phyloP scores from a whole-genome alignment of 1,284 basidiomycete species.

The Austroboletus novae-zelandiae region DNA sequence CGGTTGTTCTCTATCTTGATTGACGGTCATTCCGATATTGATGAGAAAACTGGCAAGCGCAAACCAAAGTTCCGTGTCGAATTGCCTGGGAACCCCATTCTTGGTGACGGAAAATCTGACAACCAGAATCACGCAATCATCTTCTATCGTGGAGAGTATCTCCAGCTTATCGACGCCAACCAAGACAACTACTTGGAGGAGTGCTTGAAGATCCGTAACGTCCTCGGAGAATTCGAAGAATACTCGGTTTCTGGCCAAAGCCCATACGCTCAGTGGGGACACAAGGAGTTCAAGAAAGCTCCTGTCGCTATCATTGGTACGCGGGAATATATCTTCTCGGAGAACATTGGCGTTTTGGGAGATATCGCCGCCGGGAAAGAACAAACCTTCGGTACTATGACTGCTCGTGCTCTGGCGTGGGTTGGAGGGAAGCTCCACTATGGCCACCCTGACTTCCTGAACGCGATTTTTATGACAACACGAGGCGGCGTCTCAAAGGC shows the following conservation, averaged over 20 bases:
- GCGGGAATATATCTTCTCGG: slow-evolving; percentile 99
- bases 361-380: slow-evolving; percentile 99
- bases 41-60: slow-evolving; percentile 85
- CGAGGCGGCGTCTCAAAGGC: slow-evolving; percentile 99
- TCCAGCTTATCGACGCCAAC: slow-evolving; percentile 99
- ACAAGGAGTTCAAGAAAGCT: slow-evolving; percentile 85
- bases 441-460: slow-evolving; percentile 98
- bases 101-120: slow-evolving; percentile 99
- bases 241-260: slow-evolving; percentile 89
- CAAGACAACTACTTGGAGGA: slow-evolving; percentile 99
- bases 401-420: slow-evolving; percentile 93
- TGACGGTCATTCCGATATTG: slow-evolving; percentile 96
- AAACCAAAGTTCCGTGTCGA: slow-evolving; percentile 98
- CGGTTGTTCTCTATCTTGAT: slow-evolving; percentile 93
- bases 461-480: slow-evolving; percentile 97
- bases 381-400: slow-evolving; percentile 99
- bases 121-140: slow-evolving; percentile 99
- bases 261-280: slow-evolving; percentile 93
- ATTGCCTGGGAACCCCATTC: slow-evolving; percentile 98
- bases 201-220: slow-evolving; percentile 97
- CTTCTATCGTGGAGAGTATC: slow-evolving; percentile 98
- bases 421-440: slow-evolving; percentile 99
- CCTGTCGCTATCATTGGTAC: slow-evolving; percentile 99
- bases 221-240: slow-evolving; percentile 97
- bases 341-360: slow-evolving; percentile 99